Evolutionary conservation across 345 rosid species (phyloP), one percentile per base, ranked within the genome.

Genomic region (Salix viminalis): DNA sequence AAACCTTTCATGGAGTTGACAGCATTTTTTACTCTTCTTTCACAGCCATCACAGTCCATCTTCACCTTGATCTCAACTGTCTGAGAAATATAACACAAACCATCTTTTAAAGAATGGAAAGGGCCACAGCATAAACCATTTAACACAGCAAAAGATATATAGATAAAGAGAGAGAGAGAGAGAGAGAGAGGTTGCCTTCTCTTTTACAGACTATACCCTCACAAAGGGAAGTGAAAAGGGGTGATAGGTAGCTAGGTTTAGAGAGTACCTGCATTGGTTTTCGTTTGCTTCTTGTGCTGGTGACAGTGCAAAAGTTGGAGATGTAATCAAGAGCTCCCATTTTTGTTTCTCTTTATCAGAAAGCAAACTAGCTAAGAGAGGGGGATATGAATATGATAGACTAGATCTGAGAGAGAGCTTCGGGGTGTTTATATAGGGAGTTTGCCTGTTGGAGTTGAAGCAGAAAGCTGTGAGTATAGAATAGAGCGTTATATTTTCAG

Each of bases 11-110:
- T 90, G 82, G 85, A 65, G 79, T 83, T 83, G 75, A 91, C 94
- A 81, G 91, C 91, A 81, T 88, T 84, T 84, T 81, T 86, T 1
- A 94, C 97, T 84, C 93, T 86, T 82, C 98, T 91, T 84, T 94
- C 97, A 64, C 98, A 92, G 75, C 98, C 98, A 84, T 92, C 98
- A 69, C 98, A 92, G 85, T 94, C 98, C 97, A 94, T 94, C 80
- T 92, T 94, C 52, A 94, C 98, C 84, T 90, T 94, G 85, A 94
- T 94, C 83, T 94, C 98, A 65, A 94, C 97, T 21, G 97, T 94
- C 97, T 94, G 87, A 73, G 64, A 58, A 76, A 41, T 19, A 34
- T 70, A 79, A 67, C 67, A 71, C 37, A 68, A 15, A 42, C 32
- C 15, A 69, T 65, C 12, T 34, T 34, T 65, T 65, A 6, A 16